Evolutionary conservation across 164 flowering plant species (phyloP).

Genomic region (Kingdonia uniflora): DNA sequence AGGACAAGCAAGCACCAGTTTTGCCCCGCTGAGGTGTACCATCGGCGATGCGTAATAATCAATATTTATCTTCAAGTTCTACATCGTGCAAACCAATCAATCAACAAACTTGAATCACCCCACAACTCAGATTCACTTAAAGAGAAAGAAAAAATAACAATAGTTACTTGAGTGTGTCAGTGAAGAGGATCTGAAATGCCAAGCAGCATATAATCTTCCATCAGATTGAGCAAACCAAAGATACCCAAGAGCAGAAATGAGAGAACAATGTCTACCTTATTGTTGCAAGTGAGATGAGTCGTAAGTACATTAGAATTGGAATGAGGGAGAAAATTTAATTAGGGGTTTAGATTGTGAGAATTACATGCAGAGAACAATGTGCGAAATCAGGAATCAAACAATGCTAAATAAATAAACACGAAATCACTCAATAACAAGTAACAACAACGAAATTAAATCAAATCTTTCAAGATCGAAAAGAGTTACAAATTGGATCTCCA

Average conservation of each 20-base stretch:
- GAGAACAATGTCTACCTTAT: conserved; percentile 25
- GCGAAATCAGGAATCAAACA: no score
- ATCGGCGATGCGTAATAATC: conserved; percentile 78
- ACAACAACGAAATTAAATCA: no score
- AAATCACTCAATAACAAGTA: no score
- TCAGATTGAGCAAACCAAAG: conserved; percentile 1
- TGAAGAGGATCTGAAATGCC: conserved; percentile 85
- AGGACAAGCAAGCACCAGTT: conserved; percentile 36
- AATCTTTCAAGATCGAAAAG: no score
- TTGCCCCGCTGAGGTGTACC: conserved; percentile 63
- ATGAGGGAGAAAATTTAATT: conserved; percentile 56
- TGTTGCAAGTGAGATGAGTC: conserved; percentile 76
- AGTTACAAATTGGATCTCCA: no score
- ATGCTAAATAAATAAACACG: no score
- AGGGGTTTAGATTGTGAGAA: no score
- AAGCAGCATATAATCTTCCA: conserved; percentile 75
- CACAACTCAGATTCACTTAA: no score
- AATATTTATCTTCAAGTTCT: conserved; percentile 72
- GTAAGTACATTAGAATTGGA: conserved; percentile 74
- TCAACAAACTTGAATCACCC: conserved; percentile 8
- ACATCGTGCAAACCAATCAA: conserved; percentile 9
- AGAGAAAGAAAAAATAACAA: no score
- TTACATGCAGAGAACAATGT: no score
- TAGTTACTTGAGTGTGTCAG: conserved; percentile 75
- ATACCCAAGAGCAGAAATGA: not conserved